Conservation (phyloP, 2,329 filamentous ascomycete species). For the Parafenestella ontariensis region DNA sequence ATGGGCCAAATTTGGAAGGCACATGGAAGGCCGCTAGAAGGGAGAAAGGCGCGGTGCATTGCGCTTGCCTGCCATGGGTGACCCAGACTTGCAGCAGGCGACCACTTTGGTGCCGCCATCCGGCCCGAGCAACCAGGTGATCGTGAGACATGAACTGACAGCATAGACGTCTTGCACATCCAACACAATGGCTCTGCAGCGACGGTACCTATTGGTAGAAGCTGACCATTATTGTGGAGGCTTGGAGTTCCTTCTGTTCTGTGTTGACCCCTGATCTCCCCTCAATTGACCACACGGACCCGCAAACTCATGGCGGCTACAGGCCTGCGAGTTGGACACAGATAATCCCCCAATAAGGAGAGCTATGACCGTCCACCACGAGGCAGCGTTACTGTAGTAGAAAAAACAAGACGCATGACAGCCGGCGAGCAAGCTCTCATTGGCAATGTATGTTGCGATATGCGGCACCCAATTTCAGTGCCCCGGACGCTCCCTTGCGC, state of each 20-base stretch:
- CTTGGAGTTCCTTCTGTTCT: conserved; percentile 17
- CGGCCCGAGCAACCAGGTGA: conserved; percentile 23
- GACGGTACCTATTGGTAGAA: conserved; percentile 21
- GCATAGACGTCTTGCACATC: conserved; percentile 12
- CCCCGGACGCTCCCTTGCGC: conserved; percentile 1
- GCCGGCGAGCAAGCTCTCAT: conserved; percentile 4
- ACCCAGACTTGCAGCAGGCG: conserved; percentile 23
- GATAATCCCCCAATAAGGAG: conserved; percentile 14
- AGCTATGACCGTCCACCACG: conserved; percentile 20
- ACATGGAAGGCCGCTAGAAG: conserved; percentile 39
- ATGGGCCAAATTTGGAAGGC: conserved; percentile 25
- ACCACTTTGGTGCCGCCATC: conserved; percentile 25
- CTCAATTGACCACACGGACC: conserved; percentile 16
- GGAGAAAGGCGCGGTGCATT: conserved; percentile 25
- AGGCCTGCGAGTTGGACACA: conserved; percentile 21
- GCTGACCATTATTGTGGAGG: conserved; percentile 10
- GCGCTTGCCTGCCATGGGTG: conserved; percentile 10
- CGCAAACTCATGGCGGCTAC: conserved; percentile 32
- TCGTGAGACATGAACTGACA: conserved; percentile 21
- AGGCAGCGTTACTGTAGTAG: conserved; percentile 10
- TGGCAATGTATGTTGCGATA: background rate
- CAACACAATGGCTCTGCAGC: conserved; percentile 15
- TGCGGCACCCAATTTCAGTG: conserved; percentile 1
- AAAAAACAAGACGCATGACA: conserved; percentile 23
- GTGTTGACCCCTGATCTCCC: conserved; percentile 33